Conservation (phyloP, 2,329 filamentous ascomycete species). For the Venturia effusa region DNA sequence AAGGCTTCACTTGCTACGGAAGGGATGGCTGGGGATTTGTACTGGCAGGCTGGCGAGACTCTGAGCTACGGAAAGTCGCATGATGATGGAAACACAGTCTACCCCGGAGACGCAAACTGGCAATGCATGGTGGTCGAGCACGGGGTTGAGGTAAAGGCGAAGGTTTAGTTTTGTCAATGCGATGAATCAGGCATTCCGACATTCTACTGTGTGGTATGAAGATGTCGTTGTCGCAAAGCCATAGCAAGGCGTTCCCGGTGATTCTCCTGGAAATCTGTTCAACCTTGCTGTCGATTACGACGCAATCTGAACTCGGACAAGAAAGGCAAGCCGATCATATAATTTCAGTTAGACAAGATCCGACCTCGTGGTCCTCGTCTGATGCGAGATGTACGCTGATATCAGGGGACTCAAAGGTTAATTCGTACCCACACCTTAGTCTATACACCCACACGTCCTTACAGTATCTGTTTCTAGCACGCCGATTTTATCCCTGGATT, state of each 20-base stretch:
- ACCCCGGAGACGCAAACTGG: conserved; percentile 21
- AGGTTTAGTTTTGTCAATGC: background rate
- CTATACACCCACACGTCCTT: too few species aligned
- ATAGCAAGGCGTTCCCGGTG: background rate
- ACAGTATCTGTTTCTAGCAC: too few species aligned
- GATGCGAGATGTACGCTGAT: too few species aligned
- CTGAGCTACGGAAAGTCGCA: conserved; percentile 18
- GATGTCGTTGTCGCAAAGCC: background rate
- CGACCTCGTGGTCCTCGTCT: too few species aligned
- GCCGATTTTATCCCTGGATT: too few species aligned
- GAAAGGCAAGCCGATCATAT: background rate
- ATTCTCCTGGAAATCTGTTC: background rate
- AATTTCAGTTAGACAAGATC: too few species aligned
- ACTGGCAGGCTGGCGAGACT: conserved; percentile 24
- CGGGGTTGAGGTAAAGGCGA: background rate
- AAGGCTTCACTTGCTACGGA: conserved; percentile 18
- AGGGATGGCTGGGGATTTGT: conserved; percentile 23
- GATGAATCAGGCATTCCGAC: background rate
- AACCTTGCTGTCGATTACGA: background rate
- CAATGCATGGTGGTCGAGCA: conserved; percentile 19
- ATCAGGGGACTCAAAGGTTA: too few species aligned
- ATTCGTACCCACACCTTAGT: too few species aligned
- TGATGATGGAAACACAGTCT: conserved; percentile 24
- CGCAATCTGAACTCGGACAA: background rate
- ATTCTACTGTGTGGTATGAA: background rate